Base-by-base conservation (phyloP, 2,329 filamentous ascomycete species). In the Orbilia oligospora region DNA sequence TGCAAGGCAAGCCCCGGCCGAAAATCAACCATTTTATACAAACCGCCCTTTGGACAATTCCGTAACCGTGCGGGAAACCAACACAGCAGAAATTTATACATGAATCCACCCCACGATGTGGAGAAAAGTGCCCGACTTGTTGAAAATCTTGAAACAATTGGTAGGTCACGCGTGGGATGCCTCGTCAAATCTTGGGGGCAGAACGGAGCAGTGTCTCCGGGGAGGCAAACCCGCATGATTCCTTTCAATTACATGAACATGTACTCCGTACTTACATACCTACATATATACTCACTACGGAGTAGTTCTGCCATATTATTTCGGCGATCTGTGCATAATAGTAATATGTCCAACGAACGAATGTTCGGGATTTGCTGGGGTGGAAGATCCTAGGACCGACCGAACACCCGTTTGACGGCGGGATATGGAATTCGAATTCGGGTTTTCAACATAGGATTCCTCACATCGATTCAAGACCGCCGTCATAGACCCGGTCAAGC, bases 61-160 rank as follows among this genome's bases (percentile, higher is more conserved):
- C 55, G 55, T 61, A 33, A 33, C 49, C 38, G 61, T 56, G 51
- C 49, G 69, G 69, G 69, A 66, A 44, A 53, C 46, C 6, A 55
- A 64, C 53, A 27, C 53, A 46, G 44, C n/a, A 38, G 44, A 24
- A 48, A 38, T 20, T 38, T 58, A 38, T 58, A 58, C 30, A 58
- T 22, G 18, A 58, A 27, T 61, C 6, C 24, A 44, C 61, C 69
- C 70, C 70, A 73, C 70, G 70, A 46, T 41, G 46, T 51, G 38
- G 10, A 71, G 56, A 64, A 64, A 72, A 65, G 69, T 72, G 18
- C 20, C 70, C 70, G 70, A 61, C 61, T 72, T 58, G 58, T 20
- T 66, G 33, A 49, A 72, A 20, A 66, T 46, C 12, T 27, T 71
- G 68, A 71, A 65, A 71, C 68, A 48, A 30, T 10, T 48, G 27